Evolutionary conservation across 177 flowering plant genomes (phyloP).

Genomic region (Viscum album): DNA sequence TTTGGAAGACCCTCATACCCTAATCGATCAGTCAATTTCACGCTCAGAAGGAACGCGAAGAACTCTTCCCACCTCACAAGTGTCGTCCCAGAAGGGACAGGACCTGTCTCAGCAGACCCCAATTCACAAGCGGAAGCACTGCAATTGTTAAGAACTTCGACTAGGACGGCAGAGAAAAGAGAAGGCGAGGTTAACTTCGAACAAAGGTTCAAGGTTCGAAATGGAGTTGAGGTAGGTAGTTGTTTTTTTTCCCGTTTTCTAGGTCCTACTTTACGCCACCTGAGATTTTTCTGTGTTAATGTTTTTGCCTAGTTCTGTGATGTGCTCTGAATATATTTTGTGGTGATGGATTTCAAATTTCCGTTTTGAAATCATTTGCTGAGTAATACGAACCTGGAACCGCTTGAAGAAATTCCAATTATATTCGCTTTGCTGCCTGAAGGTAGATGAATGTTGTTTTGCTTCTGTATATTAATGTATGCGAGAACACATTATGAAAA

Average conservation of each 20-base stretch:
- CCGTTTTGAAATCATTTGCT: no score
- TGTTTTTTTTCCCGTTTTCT: background rate
- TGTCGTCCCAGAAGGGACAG: constrained; percentile 20
- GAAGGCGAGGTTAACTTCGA: constrained; percentile 24
- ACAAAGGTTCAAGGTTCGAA: constrained; percentile 36
- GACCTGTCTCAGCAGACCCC: constrained; percentile 19
- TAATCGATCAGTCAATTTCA: constrained; percentile 4
- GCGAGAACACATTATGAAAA: no score
- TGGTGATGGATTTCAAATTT: background rate
- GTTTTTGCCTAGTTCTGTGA: background rate
- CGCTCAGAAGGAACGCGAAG: background rate
- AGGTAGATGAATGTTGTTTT: no score
- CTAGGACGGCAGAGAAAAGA: constrained; percentile 22
- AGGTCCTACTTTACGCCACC: no score
- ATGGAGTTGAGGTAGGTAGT: constrained; percentile 42
- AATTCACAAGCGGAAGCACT: constrained; percentile 14
- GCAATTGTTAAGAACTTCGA: constrained; percentile 1
- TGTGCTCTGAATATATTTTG: background rate
- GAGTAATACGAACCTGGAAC: no score
- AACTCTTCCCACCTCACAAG: constrained; percentile 8
- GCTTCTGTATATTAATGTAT: no score
- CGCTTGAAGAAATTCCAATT: no score
- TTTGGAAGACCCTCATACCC: constrained; percentile 9
- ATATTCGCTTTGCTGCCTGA: no score
- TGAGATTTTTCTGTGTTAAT: no score